Base-by-base conservation (phyloP, 306 rosid genomes). In the Cucurbita ficifolia region DNA sequence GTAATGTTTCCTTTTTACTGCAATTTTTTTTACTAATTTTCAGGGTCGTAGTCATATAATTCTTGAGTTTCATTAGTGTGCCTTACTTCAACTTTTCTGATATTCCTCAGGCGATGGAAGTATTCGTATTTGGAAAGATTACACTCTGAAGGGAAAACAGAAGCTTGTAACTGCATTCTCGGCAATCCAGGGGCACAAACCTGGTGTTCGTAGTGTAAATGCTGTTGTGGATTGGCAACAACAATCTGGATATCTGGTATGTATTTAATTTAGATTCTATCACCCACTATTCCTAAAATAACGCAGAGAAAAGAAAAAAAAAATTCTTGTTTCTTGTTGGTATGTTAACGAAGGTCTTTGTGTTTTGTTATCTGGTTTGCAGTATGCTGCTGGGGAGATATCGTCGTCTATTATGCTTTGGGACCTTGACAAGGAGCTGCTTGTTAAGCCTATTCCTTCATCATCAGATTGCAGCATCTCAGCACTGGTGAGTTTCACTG, bases 151-250 rank as follows among this genome's bases (percentile, higher is more conserved):
- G 84, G 92, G 87, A 55, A 85, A 82, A 76, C 97, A 88, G 81
- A 95, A 91, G 82, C 97, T 91, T 82, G 99, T 91, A 55, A 89
- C 99, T 76, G 99, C 99, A 38, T 89, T 95, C 84, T 85, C 97
- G 77, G 87, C 99, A 74, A 87, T 95, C 75, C 92, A 88, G 78
- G 96, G 91, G 72, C 92, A 91, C 81, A 91, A 88, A 78, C 97
- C 96, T 72, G 97, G 95, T 10, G 86, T 84, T 76, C 88, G 93
- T 81, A 80, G 87, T 82, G 77, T 83, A 85, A 90, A 95, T 70
- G 93, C 95, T 64, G 96, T 89, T 79, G 99, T 95, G 72, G 99
- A 95, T 84, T 95, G 99, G 99, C 99, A 95, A 75, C 99, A 95
- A 63, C 99, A 89, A 73, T 82, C 89, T 46, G 99, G 99, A 43